Evolutionary conservation across 2,329 filamentous ascomycete species (phyloP).

Genomic region (Claviceps sp.): DNA sequence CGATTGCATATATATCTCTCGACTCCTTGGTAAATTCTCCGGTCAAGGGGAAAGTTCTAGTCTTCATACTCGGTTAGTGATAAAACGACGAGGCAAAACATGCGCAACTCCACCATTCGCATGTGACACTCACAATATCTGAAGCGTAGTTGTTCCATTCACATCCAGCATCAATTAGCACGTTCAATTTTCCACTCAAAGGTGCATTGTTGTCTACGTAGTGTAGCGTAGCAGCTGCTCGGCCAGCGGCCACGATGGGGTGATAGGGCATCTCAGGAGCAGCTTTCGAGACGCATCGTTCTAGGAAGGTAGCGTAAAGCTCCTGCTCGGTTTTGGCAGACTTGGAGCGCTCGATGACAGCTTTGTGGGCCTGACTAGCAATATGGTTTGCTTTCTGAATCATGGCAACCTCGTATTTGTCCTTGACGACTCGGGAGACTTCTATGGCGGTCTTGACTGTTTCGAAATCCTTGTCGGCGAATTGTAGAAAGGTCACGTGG

Average conservation of each 20-base stretch:
- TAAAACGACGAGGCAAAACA: neutral
- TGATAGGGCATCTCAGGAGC: constrained; percentile 78
- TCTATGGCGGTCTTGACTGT: constrained; percentile 52
- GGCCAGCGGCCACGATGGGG: constrained; percentile 70
- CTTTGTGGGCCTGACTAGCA: constrained; percentile 52
- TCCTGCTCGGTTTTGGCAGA: constrained; percentile 65
- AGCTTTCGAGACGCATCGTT: constrained; percentile 60
- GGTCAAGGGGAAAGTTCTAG: constrained; percentile 72
- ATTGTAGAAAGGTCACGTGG: constrained; percentile 56
- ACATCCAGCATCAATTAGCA: constrained; percentile 73
- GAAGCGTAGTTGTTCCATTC: constrained; percentile 63
- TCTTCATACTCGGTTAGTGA: constrained; percentile 31
- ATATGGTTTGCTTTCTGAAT: constrained; percentile 60
- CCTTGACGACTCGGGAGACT: constrained; percentile 55
- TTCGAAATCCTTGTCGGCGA: constrained; percentile 47
- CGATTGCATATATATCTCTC: constrained; percentile 66
- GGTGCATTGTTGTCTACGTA: constrained; percentile 70
- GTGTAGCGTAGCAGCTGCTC: constrained; percentile 73
- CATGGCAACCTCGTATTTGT: constrained; percentile 60
- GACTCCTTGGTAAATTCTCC: constrained; percentile 59
- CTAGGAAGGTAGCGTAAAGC: constrained; percentile 68
- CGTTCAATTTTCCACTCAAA: constrained; percentile 56
- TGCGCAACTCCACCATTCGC: neutral
- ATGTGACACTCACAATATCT: constrained; percentile 36
- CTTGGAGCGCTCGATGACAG: constrained; percentile 46